Evolutionary conservation across 2,329 filamentous ascomycete genomes (phyloP).

Genomic region (Paramyrothecium roridum): DNA sequence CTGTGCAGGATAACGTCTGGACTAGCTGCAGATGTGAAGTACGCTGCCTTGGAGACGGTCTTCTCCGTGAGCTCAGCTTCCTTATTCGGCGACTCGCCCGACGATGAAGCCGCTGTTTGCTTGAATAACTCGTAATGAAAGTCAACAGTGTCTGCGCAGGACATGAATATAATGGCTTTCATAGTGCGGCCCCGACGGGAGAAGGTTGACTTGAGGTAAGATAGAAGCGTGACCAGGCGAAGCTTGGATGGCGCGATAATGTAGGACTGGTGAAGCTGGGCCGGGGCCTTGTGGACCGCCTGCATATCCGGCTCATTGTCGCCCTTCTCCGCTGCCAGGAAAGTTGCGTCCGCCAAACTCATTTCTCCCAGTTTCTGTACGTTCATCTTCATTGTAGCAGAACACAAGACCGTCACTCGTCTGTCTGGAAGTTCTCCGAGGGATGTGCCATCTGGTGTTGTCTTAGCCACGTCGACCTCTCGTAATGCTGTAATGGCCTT

Average conservation of each 20-base stretch:
- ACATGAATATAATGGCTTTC: conserved; percentile 96
- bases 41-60: conserved; percentile 67
- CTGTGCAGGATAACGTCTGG: conserved; percentile 72
- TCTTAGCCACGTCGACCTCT: conserved; percentile 55
- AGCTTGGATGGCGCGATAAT: conserved; percentile 85
- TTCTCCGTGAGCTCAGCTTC: conserved; percentile 38
- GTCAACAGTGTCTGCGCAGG: conserved; percentile 93
- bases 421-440: conserved; percentile 68
- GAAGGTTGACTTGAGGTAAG: conserved; percentile 83
- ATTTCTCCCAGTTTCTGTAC: conserved; percentile 93
- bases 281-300: conserved; percentile 73
- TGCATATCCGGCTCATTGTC: conserved; percentile 42
- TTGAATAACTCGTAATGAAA: conserved; percentile 89
- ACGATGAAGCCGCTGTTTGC: conserved; percentile 8
- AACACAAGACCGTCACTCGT: conserved; percentile 86
- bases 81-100: conserved; percentile 16
- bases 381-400: conserved; percentile 96
- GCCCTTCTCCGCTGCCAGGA: conserved; percentile 68
- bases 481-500: conserved; percentile 81
- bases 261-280: conserved; percentile 92
- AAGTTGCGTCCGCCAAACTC: conserved; percentile 86
- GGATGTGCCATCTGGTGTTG: conserved; percentile 54
- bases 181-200: conserved; percentile 85
- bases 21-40: conserved; percentile 74
- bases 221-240: conserved; percentile 81